Conservation (phyloP, 805 yeast species). For the Kazachstania kunashirensis region DNA sequence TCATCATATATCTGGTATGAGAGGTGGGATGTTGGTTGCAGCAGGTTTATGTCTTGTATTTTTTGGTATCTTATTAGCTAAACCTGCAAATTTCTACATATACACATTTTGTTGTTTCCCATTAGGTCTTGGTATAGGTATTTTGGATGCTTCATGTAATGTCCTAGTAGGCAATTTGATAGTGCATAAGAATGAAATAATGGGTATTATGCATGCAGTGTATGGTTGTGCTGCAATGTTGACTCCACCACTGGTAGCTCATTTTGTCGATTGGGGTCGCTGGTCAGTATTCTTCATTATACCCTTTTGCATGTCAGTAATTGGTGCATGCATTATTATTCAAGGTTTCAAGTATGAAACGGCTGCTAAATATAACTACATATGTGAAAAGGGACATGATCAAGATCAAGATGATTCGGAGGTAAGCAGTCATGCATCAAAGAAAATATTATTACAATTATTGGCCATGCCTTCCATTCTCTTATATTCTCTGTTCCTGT, state of each 20-base stretch:
- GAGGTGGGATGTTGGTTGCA: conserved; percentile 24
- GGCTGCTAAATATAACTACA: conserved; percentile 29
- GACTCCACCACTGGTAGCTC: conserved; percentile 55
- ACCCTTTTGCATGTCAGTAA: conserved; percentile 33
- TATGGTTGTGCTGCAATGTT: conserved; percentile 68
- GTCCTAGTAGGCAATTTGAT: conserved; percentile 26
- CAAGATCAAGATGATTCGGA: conserved; percentile 5
- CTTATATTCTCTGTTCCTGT: conserved; percentile 45
- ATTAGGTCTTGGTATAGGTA: conserved; percentile 29
- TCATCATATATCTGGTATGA: conserved; percentile 20
- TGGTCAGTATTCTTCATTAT: conserved; percentile 24
- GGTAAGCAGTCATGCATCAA: not conserved
- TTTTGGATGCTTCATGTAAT: conserved; percentile 28
- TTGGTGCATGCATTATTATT: conserved; percentile 22
- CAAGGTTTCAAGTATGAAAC: conserved; percentile 41
- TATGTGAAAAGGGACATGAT: conserved; percentile 11
- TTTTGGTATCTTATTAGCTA: conserved; percentile 14
- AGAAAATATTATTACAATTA: conserved; percentile 8
- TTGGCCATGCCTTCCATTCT: conserved; percentile 30
- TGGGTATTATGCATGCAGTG: conserved; percentile 56
- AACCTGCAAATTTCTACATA: conserved; percentile 18
- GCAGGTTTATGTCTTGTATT: conserved; percentile 14
- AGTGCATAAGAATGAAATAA: conserved; percentile 44
- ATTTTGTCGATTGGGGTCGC: conserved; percentile 24
- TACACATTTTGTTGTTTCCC: conserved; percentile 24